Base-by-base conservation (phyloP, 371 early-diverging fungal species). In the Rhizopus sp. region DNA sequence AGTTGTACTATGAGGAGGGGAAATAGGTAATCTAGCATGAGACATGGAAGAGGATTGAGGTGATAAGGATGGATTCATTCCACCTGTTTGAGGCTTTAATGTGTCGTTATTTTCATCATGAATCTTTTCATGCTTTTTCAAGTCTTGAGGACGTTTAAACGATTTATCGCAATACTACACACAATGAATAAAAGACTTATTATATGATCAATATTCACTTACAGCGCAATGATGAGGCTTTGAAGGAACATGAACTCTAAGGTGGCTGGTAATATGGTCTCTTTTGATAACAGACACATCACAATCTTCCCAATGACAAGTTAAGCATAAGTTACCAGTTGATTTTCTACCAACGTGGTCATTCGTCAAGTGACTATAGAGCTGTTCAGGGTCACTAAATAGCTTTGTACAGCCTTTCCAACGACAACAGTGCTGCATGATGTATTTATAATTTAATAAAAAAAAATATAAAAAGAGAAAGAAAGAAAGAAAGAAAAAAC, bases 191-290 rank as follows among this genome's bases (percentile, higher is more conserved):
- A 7, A n/a, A 5, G 3, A 12, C 4, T 29, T 23, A 8, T 31
- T 6, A 2, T 32, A 32, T 42, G 5, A 34, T 13, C 13, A 17
- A 9, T 29, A 51, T 9, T 16, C 9, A 44, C 40, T 51, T 78
- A 86, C 83, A 57, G 60, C 64, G 73, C 96, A 96, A 38, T 68
- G 75, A 75, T 90, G 84, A 9, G 94, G 95, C 70, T 93, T 93
- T 30, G 91, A 79, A 13, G 92, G 86, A 38, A 96, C 85, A 68
- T 96, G 96, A 34, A 93, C 89, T 60, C 93, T 78, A 55, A 95
- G 69, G 66, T 96, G 96, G 16, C 90, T 90, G 16, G 94, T 95
- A 54, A 95, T 89, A 68, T 96, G 96, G 77, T 96, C 95, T 60
- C 96, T 77, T 76, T 95, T 96, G 41, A 79, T 70, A 30, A 88